Evolutionary conservation across 2,329 filamentous ascomycete genomes (phyloP), one percentile per base, ranked within the genome.

Genomic region (Fusarium sp.): DNA sequence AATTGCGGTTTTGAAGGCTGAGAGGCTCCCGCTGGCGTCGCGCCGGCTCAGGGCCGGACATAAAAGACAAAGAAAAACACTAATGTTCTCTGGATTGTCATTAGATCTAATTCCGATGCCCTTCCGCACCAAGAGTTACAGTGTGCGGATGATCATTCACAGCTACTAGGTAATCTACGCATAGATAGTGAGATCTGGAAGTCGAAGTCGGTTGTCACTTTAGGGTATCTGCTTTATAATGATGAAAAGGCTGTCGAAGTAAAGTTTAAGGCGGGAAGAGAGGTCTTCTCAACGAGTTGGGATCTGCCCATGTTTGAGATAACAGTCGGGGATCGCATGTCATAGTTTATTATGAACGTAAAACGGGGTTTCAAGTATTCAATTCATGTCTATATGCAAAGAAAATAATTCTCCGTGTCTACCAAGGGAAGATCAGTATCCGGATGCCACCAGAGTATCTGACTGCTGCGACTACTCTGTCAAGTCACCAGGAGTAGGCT

Each of bases 41-140:
- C 50, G 47, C 56, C 71, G 63, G 64, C 63, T 74, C 63, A 59
- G 71, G 64, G 37, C 60, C 71, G 57, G 60, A 46, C 57, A 69
- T 72, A 49, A 58, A 52, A 37, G 25, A 65, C 54, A 52, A 38
- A 46, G 33, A 37, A 47, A 74, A 65, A 40, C 54, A 49, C 60
- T 54, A 53, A 28, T 38, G 64, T 57, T 66, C 37, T 12, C 42
- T 40, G 56, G 43, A 50, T 49, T 46, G 37, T 28, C 38, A 42
- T 67, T 61, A 40, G 52, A 50, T 33, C 9, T 18, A 21, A 40
- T 50, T 37, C 54, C 38, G 47, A 52, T 60, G 42, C 53, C 63
- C 23, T 67, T 25, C 44, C 40, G 38, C 40, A 62, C 46, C n/a
- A 35, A 21, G 19, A 58, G 30, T 28, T 28, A 30, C 23, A 40